Percentiles rank a stretch among this genome's conserved stretches.
phyloP scores from a whole-genome alignment of 78 protist genomes.

The Guillardia theta region DNA sequence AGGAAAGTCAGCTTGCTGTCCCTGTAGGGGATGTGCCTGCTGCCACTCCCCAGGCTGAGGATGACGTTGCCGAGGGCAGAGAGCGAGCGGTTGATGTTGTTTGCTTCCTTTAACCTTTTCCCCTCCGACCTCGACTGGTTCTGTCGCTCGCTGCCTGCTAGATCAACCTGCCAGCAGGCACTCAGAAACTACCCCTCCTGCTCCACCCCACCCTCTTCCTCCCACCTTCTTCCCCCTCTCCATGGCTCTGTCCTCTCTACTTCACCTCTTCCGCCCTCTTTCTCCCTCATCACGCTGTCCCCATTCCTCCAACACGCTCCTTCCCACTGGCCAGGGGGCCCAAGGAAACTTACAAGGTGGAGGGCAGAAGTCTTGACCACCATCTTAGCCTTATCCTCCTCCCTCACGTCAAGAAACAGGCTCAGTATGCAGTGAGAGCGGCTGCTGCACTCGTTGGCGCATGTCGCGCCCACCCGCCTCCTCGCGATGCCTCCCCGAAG shows the following conservation, averaged over 20 bases:
- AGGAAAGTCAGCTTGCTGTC: conserved; percentile 14
- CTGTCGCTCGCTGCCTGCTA: conserved; percentile 42
- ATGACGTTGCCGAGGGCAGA: conserved; percentile 60
- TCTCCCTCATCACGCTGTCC: too few species aligned
- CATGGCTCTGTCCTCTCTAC: not conserved
- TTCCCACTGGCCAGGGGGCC: too few species aligned
- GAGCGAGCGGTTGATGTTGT: conserved; percentile 60
- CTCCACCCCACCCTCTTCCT: not conserved
- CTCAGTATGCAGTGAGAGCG: conserved; percentile 78
- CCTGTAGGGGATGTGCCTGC: conserved; percentile 32
- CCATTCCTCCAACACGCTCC: too few species aligned
- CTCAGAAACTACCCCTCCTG: not conserved
- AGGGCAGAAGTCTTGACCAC: not conserved
- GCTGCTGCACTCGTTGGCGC: conserved; percentile 51
- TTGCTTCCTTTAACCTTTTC: not conserved
- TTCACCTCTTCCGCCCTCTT: not conserved
- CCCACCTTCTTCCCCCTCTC: not conserved
- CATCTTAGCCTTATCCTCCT: not conserved
- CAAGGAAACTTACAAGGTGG: conserved; percentile 5
- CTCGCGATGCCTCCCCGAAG: not conserved
- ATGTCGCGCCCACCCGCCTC: conserved; percentile 48
- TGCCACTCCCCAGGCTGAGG: not conserved
- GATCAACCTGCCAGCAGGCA: not conserved
- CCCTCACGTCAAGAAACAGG: conserved; percentile 40
- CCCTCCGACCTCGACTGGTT: not conserved